Base-by-base conservation (phyloP, 192 early-diverging fungal genomes). In the Backusella psychrophila region DNA sequence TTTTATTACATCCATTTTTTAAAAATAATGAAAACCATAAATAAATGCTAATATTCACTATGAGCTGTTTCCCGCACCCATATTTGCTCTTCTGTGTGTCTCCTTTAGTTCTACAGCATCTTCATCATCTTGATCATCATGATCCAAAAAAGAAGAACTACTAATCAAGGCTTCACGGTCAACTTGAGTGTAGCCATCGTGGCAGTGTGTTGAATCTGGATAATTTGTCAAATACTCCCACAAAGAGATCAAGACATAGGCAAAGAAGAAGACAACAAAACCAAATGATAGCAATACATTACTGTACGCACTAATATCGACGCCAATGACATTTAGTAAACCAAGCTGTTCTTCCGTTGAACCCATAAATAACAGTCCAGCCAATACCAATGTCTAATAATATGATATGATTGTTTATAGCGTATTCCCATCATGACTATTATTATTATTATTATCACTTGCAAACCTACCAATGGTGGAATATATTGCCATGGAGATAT, bases 281-380 rank as follows among this genome's bases (percentile, higher is more conserved):
- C 86, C 83, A 35, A 91, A 80, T 1, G 91, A 88, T 36, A 91
- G 71, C 23, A 87, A 79, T n/a, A 87, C 74, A 56, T 90, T 81
- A 52, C 81, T 83, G 66, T 89, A 92, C 0, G 91, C 88, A 66
- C 84, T 81, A 72, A 88, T 81, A 72, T 92, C 91, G 66, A 89
- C 81, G 31, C 77, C 84, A 9, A 84, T 85, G 44, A 73, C 70
- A 33, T 56, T 67, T 56, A 92, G 76, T 41, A 80, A 78, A 2
- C 39, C 41, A 11, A 92, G 73, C 69, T 86, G 89, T 69, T 92
- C 84, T 74, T 84, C 85, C 72, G 89, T 90, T 23, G 89, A 87
- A 17, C 86, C 82, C 91, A 92, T 92, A 68, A 92, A 92, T 35
- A 85, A 69, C 29, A 91, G 76, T 46, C 91, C 91, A 44, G 90